Base-by-base conservation (phyloP, 2,329 filamentous ascomycete species). In the Sarocladium brachiariae region DNA sequence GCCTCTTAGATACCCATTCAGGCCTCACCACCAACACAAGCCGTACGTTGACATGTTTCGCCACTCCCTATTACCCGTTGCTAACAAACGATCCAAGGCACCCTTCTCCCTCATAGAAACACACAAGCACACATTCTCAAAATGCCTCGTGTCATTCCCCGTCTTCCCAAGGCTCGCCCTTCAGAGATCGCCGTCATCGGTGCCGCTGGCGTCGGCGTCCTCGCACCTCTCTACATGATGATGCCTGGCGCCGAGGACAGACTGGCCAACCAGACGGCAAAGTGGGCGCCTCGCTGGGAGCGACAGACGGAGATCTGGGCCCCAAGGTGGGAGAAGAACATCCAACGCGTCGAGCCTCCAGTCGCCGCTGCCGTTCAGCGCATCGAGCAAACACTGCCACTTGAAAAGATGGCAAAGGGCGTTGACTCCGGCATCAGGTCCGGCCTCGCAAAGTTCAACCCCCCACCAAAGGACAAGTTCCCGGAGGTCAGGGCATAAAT, bases 231-330 rank as follows among this genome's bases (percentile, higher is more conserved):
- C 58, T 80, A 79, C 67, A 70, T 81, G 58, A 69, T 80, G 59
- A 69, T 78, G 52, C 78, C 78, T 23, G 76, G 77, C 31, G 75
- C 76, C 52, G 73, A 79, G 56, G 75, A 80, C 62, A 71, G 72
- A 38, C 61, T 81, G 31, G 72, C 75, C 50, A 65, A 65, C 21
- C 76, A 80, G 63, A 81, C 78, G 3, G 67, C 70, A 52, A 73
- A 75, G 58, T 81, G 78, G 78, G 78, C 78, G 3, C 77, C 77
- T 16, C 73, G 76, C 51, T 82, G 78, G 78, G 77, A 81, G 64
- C 69, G 71, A 50, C 80, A 78, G 64, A 73, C 81, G 60, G 72
- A 66, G 55, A 76, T 74, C 67, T 74, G 81, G 61, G 65, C 68
- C 8, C 64, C 68, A n/a, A 72, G 73, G 14, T 70, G 71, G 24